Evolutionary conservation across 2,329 filamentous ascomycete species (phyloP), one percentile per base, ranked within the genome.

Genomic region (Passalora sequoiae): DNA sequence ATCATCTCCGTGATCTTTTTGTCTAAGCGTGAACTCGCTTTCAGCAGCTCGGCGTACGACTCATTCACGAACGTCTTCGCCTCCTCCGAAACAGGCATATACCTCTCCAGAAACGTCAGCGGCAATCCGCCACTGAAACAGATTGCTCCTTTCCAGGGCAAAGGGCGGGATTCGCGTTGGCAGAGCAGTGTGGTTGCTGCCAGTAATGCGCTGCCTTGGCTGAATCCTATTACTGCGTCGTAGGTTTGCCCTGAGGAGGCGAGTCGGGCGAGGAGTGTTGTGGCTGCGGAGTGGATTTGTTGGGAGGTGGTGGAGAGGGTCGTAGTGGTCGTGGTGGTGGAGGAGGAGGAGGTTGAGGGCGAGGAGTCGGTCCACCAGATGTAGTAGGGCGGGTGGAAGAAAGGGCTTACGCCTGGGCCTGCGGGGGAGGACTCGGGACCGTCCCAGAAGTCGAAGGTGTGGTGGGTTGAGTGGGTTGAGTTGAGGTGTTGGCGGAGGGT

Each of bases 371-470:
- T 15, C 30, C 30, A 33, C 30, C 30, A 33, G 30, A 19, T 19
- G 30, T 33, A 33, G 30, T 17, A 33, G 13, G 30, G 30, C 1
- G 30, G 30, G 30, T 33, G 16, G 30, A 33, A 33, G 30, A 33
- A 33, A 19, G 30, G 15, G 12, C 15, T 17, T 8, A 33, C 30
- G 30, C 30, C 30, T 7, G 30, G 30, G 1, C 30, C 30, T 33
- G 30, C 30, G 9, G 13, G 17, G 15, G 8, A 7, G 13, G 30
- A 19, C 17, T 8, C 17, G 15, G 30, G 15, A 1, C 15, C 30
- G 30, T 33, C 30, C 20, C 17, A 19, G 15, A 33, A 33, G 13
- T 33, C 30, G 30, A 33, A 33, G 15, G 30, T 33, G 15, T 33
- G 30, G 13, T 15, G 21, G 3, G 9, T 9, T 15, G 3, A 4